Base-by-base conservation (phyloP, 345 rosid genomes). In the Lumnitzera littorea region DNA sequence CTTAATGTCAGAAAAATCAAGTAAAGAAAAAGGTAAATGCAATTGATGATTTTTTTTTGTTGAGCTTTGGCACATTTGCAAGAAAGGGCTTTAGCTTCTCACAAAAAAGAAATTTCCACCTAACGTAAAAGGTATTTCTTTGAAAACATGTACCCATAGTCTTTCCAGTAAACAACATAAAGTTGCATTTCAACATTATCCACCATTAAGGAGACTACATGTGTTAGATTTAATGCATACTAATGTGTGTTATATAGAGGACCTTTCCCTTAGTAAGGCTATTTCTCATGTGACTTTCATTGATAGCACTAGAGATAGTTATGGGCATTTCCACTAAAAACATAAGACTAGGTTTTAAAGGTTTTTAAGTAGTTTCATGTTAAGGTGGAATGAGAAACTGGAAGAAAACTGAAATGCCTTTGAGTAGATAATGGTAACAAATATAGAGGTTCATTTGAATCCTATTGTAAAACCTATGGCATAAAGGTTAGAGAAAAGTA, bases 381-480 rank as follows among this genome's bases (percentile, higher is more conserved):
- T n/a, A 20, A 20, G 20, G 20, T 20, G 20, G 20, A 20, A 20
- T 20, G 20, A 20, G 20, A 50, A n/a, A 53, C 13, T 53, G 50
- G 50, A 13, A 62, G 0, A 16, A 62, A 62, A 27, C 16, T 62
- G 17, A 36, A 36, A 13, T 41, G 66, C 43, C 29, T 53, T 20
- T 20, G 20, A 20, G 20, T 20, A 20, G 20, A 20, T 20, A 20
- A 20, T 20, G 20, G 20, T 20, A 48, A 57, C 43, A 58, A 53
- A 20, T 46, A 53, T 12, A 8, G 24, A 12, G 57, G 56, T 17
- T 53, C 41, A 12, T 62, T 52, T 62, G 58, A 53, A 23, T 10
- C 51, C 16, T 52, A 31, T 27, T 53, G 25, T 25, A 50, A 80
- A 82, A 24, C 87, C 81, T 62, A 75, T 78, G 73, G 96, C 78